Evolutionary conservation across 768 basidiomycete genomes (phyloP), one percentile per base, ranked within the genome.

Genomic region (Macrolepiota fuliginosa): DNA sequence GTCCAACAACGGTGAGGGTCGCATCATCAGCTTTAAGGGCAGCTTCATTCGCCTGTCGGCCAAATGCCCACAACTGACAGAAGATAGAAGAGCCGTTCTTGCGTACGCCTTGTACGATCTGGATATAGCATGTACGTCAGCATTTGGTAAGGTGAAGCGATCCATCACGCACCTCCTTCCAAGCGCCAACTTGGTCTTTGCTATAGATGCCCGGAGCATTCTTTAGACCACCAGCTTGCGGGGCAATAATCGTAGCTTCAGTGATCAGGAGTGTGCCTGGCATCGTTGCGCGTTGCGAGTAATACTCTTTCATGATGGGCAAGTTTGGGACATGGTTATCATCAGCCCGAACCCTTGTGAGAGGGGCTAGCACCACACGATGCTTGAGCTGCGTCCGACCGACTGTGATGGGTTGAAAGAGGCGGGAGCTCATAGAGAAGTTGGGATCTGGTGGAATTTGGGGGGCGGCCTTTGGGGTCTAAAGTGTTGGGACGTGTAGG

Each of bases 211-310:
- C 84, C 0, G 85, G 84, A 1, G 76, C 72, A 61, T 77, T 66
- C 6, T 67, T 58, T 56, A 68, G 73, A 0, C 76, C 71, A 60
- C 75, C 65, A 12, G 58, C 36, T 15, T 78, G 65, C 1, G 71
- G 69, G 0, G 81, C 77, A 53, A 90, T 81, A 55, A 80, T 73
- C 1, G 85, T 85, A 0, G 77, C 86, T 70, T 90, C 87, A 1
- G 83, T 71, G 58, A 90, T 78, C 47, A 85, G 70, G 10, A 89
- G 71, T 0, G 82, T 86, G 0, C 86, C 86, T 0, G 81, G 78
- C 0, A 70, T 65, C 37, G 73, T 72, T 4, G 73, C 76, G 0
- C 84, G 78, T 65, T 85, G 84, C 1, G 70, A 58, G 64, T 84
- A 85, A 68, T 83, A 85, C n/a, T 74, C 71, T 42, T 73, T 68